Evolutionary conservation across 257 asterid species (phyloP).

Genomic region (Ophiorrhiza pumila): DNA sequence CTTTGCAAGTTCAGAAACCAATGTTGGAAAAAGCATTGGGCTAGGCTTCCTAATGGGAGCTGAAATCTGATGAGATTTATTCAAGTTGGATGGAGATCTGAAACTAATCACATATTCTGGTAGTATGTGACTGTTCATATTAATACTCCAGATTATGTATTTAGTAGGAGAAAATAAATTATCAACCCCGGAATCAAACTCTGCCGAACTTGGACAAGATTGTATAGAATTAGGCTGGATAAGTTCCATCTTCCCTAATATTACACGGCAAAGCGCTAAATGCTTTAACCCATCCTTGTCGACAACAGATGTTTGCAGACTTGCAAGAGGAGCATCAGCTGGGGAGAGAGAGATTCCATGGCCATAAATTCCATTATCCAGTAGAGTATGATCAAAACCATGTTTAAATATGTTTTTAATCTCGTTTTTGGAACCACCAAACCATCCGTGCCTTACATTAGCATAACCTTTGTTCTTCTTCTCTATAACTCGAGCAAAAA

Average conservation of each 20-base stretch:
- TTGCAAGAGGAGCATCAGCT: slow-evolving; percentile 2
- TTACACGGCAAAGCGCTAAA: slow-evolving; percentile 38
- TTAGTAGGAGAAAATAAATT: slow-evolving; percentile 25
- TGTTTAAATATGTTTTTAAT: slow-evolving; percentile 18
- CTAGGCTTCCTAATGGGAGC: slow-evolving; percentile 19
- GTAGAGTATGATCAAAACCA: slow-evolving; percentile 20
- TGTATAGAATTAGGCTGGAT: slow-evolving; percentile 32
- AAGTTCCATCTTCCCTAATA: slow-evolving; percentile 32
- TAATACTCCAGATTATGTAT: slow-evolving; percentile 31
- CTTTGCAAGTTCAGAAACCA: slow-evolving; percentile 30
- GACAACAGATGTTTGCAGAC: slow-evolving; percentile 21
- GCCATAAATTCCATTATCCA: slow-evolving; percentile 20
- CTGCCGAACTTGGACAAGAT: slow-evolving; percentile 24
- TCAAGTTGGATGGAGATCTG: slow-evolving; percentile 8
- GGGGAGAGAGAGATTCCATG: slow-evolving; percentile 27
- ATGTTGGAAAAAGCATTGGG: slow-evolving; percentile 31
- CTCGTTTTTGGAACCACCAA: slow-evolving; percentile 28
- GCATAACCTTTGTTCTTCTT: slow-evolving; percentile 14
- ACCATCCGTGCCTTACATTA: slow-evolving; percentile 26
- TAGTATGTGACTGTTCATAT: slow-evolving; percentile 27
- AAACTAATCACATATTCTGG: slow-evolving; percentile 35
- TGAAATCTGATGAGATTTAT: slow-evolving; percentile 1
- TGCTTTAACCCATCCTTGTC: slow-evolving; percentile 31
- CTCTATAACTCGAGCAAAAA: slow-evolving; percentile 5
- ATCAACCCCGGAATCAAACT: slow-evolving; percentile 34